Percentiles rank a stretch among this genome's conserved stretches.
These are phyloP conservation scores for Eucalyptus tenuipes DNA, from an alignment of 345 rosid species.

Conservation along the genomic window DNA sequence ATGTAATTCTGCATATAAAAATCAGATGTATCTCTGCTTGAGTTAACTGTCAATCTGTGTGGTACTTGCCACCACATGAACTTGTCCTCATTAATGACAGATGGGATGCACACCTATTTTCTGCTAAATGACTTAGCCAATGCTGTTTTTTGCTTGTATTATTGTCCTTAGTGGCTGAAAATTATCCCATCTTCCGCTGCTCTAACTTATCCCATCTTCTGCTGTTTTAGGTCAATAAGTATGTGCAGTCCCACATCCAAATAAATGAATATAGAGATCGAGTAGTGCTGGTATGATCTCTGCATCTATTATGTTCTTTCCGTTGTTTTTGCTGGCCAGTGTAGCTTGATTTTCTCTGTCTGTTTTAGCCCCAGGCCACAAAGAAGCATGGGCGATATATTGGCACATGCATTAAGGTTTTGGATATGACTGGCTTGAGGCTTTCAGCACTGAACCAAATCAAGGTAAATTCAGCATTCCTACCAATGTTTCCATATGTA, in stretches of 20 bases:
- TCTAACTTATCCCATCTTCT: neutral
- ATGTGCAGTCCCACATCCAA: slow-evolving; percentile 96
- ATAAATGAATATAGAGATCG: slow-evolving; percentile 95
- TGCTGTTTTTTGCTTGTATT: neutral
- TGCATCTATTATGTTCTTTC: neutral
- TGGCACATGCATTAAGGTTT: slow-evolving; percentile 67
- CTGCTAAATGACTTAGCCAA: neutral
- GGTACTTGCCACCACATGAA: neutral
- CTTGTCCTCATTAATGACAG: neutral
- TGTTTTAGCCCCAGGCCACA: slow-evolving; percentile 62
- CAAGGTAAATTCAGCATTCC: slow-evolving; percentile 33
- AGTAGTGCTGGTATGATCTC: slow-evolving; percentile 50
- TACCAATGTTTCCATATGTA: neutral
- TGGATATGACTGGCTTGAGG: slow-evolving; percentile 97
- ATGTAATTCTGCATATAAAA: neutral
- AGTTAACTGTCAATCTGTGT: neutral
- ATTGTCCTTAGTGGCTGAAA: neutral
- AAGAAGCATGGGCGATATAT: slow-evolving; percentile 57
- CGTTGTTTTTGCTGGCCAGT: neutral
- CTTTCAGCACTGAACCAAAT: slow-evolving; percentile 82
- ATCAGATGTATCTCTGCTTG: neutral
- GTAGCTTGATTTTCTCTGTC: neutral
- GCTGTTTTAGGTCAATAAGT: slow-evolving; percentile 54
- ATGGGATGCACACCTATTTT: neutral
- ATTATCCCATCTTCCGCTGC: neutral